These are phyloP conservation scores for Paramyrothecium sp. DNA, from an alignment of 2,329 filamentous ascomycete genomes.

Conservation along the genomic window DNA sequence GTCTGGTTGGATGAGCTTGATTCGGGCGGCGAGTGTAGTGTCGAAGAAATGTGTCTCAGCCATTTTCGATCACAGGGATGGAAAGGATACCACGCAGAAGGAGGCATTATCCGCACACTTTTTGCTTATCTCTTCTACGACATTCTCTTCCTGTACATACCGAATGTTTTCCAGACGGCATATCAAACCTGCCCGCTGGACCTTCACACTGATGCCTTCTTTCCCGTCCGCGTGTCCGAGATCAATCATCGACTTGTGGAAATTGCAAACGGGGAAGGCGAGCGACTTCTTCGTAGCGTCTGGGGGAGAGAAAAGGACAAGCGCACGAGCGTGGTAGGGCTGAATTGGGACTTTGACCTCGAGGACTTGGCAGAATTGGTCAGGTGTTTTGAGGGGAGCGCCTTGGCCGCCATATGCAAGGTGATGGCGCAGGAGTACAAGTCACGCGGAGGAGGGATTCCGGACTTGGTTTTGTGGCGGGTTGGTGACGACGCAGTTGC, in stretches of 20 bases:
- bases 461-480: slow-evolving; percentile 90
- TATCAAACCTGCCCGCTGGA: slow-evolving; percentile 95
- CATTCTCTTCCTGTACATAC: slow-evolving; percentile 86
- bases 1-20: slow-evolving; percentile 82
- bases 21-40: slow-evolving; percentile 71
- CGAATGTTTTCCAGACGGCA: slow-evolving; percentile 94
- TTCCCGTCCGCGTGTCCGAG: slow-evolving; percentile 78
- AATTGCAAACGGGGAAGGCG: slow-evolving; percentile 79
- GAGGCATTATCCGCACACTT: slow-evolving; percentile 86
- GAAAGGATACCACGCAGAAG: slow-evolving; percentile 94
- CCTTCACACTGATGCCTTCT: slow-evolving; percentile 91
- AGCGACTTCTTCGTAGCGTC: slow-evolving; percentile 63
- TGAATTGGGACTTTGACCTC: slow-evolving; percentile 86
- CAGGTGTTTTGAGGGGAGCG: slow-evolving; percentile 74
- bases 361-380: slow-evolving; percentile 79
- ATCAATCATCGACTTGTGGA: slow-evolving; percentile 85
- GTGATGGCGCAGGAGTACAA: slow-evolving; percentile 95
- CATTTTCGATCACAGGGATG: slow-evolving; percentile 81
- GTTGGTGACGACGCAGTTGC: slow-evolving; percentile 19
- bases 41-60: slow-evolving; percentile 92
- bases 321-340: slow-evolving; percentile 82
- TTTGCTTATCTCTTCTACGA: slow-evolving; percentile 92
- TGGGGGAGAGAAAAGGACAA: slow-evolving; percentile 67
- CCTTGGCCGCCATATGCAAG: slow-evolving; percentile 82
- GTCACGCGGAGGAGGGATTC: slow-evolving; percentile 81